phyloP scores from a whole-genome alignment of 768 basidiomycete species.

The Boletus pseudopeckii region DNA sequence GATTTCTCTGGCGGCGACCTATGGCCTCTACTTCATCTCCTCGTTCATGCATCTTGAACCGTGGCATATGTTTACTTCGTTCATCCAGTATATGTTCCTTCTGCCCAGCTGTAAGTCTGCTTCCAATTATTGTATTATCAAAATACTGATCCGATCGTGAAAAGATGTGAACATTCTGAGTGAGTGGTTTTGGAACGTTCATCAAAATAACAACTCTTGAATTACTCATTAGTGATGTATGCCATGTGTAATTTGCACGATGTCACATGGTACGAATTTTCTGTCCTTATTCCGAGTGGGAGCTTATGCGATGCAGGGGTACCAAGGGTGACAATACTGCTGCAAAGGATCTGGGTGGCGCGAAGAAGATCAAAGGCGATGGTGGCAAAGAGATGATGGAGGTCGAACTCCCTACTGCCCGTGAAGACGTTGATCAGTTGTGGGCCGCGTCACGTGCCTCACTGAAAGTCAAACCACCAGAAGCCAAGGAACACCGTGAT shows the following conservation, averaged over 20 bases:
- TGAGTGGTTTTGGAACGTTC: conserved; percentile 26
- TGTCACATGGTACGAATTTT: conserved; percentile 59
- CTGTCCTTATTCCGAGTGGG: not conserved
- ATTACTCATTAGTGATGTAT: conserved; percentile 66
- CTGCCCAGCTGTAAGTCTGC: conserved; percentile 62
- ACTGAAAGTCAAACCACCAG: conserved; percentile 63
- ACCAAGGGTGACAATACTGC: conserved; percentile 91
- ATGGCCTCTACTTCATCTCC: conserved; percentile 81
- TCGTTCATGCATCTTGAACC: conserved; percentile 91
- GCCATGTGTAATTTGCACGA: conserved; percentile 93
- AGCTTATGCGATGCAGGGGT: conserved; percentile 48
- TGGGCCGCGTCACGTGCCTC: conserved; percentile 77
- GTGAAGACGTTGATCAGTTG: conserved; percentile 84
- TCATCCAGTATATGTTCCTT: conserved; percentile 89
- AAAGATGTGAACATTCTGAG: conserved; percentile 78
- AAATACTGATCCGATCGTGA: conserved; percentile 7
- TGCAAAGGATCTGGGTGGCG: conserved; percentile 83
- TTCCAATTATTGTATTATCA: not conserved
- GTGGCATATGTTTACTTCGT: conserved; percentile 96
- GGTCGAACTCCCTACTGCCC: conserved; percentile 75
- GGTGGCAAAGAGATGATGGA: conserved; percentile 86
- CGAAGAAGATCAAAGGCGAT: conserved; percentile 83
- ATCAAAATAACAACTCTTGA: not conserved
- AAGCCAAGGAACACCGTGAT: conserved; percentile 78
- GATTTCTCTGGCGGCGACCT: conserved; percentile 72